Percentiles rank a stretch among this genome's conserved stretches.
Evolutionary conservation across 2,329 filamentous ascomycete genomes (phyloP).

Genomic region (Dryadomyces quercus-mongolicae): DNA sequence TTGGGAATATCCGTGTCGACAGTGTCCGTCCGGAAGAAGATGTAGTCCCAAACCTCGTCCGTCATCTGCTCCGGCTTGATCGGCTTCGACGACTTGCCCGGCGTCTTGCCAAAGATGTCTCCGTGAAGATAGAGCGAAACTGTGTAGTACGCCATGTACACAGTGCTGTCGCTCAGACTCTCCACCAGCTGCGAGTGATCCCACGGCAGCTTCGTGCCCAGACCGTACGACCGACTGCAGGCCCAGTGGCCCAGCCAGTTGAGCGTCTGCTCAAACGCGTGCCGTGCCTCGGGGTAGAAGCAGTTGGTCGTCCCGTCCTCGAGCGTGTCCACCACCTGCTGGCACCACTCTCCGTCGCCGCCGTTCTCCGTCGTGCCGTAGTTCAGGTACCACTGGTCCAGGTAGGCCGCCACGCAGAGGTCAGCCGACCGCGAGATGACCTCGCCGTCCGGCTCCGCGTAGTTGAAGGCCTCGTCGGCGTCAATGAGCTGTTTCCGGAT

Average conservation of each 20-base stretch:
- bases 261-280: conserved; percentile 73
- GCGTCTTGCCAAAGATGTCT: conserved; percentile 65
- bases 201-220: conserved; percentile 81
- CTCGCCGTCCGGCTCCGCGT: conserved; percentile 83
- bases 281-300: conserved; percentile 64
- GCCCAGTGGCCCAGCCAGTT: conserved; percentile 96
- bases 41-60: conserved; percentile 92
- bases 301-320: conserved; percentile 38
- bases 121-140: conserved; percentile 57
- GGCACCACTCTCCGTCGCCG: conserved; percentile 78
- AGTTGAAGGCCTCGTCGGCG: conserved; percentile 70
- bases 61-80: conserved; percentile 78
- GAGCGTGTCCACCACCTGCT: conserved; percentile 61
- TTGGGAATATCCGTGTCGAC: conserved; percentile 62
- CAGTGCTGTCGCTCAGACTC: conserved; percentile 73
- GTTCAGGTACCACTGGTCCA: conserved; percentile 97
- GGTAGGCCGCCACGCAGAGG: conserved; percentile 71
- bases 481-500: conserved; percentile 69
- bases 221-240: conserved; percentile 76
- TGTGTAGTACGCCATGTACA: conserved; percentile 81
- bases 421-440: conserved; percentile 65
- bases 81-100: conserved; percentile 50
- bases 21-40: conserved; percentile 68
- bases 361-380: conserved; percentile 34
- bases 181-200: conserved; percentile 85